phyloP scores from a whole-genome alignment of 768 basidiomycete genomes.

The Termitomyces sp. region DNA sequence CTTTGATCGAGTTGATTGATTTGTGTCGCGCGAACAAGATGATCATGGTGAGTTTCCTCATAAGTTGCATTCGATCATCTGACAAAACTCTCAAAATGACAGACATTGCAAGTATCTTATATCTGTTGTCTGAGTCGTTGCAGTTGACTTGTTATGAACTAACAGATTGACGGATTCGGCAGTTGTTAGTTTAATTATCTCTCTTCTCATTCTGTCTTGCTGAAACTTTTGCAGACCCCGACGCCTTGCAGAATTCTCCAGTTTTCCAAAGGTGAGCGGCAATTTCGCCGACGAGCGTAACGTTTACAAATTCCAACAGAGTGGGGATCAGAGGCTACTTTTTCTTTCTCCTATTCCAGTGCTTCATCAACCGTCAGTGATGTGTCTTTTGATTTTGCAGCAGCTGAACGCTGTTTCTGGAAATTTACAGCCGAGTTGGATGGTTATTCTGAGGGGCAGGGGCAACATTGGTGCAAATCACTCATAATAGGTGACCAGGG shows the following conservation, averaged over 20 bases:
- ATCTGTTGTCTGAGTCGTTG: background rate
- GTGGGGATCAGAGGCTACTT: conserved; percentile 87
- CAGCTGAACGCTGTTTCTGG: background rate
- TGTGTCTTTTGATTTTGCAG: background rate
- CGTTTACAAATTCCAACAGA: conserved; percentile 25
- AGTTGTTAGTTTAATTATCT: conserved; percentile 51
- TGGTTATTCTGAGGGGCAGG: conserved; percentile 57
- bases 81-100: background rate
- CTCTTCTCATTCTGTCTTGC: background rate
- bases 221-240: conserved; percentile 53
- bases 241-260: conserved; percentile 67
- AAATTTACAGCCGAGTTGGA: conserved; percentile 56
- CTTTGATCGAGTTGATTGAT: background rate
- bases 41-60: conserved; percentile 62
- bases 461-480: conserved; percentile 62
- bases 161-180: conserved; percentile 75
- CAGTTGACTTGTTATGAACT: background rate
- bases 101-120: conserved; percentile 21
- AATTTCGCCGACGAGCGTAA: background rate
- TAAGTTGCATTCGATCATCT: background rate
- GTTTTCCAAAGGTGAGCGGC: conserved; percentile 61
- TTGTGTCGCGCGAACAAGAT: conserved; percentile 36
- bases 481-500: conserved; percentile 73
- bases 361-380: conserved; percentile 71
- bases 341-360: conserved; percentile 92